Evolutionary conservation across 805 yeast species (phyloP), one percentile per base, ranked within the genome.

Genomic region (Cyberlindnera lachancei): DNA sequence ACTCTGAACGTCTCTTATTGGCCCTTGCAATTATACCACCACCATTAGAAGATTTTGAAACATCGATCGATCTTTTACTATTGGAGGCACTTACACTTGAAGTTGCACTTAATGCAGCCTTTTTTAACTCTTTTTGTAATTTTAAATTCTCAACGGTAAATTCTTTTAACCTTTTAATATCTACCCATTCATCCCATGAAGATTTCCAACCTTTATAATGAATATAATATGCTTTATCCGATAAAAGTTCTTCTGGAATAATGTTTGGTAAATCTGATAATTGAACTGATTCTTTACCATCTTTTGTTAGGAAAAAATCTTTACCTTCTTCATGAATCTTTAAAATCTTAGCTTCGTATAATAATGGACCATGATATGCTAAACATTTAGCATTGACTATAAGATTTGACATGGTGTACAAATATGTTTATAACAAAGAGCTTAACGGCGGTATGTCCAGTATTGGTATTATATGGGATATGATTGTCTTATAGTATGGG

Each of bases 181-280:
- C 69, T 1, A 90, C 90, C 98, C 98, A 90, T 56, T 90, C 98
- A 53, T 90, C 97, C 95, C 96, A 90, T 37, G 87, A 77, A 13
- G 79, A 58, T 50, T 88, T 90, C 98, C 98, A 90, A 3, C 98
- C 97, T 45, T 79, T 81, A 57, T 90, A 90, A 52, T 92, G 98
- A 13, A 90, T 73, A 44, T 65, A 77, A 56, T 75, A 88, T 19
- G 76, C 66, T 15, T 45, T 44, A 25, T 57, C 59, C 14, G 47
- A 55, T 18, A 41, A 42, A 14, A 64, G 36, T 10, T 60, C 66
- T 13, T 46, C 55, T 1, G 72, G 66, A 9, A 66, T 40, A n/a
- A n/a, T n/a, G n/a, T n/a, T n/a, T n/a, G n/a, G n/a, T n/a, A n/a
- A n/a, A 22, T 37, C 40, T 15, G 27, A 35, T 1, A 27, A 35